Evolutionary conservation across 768 basidiomycete genomes (phyloP).

Genomic region (Mycena polygramma): DNA sequence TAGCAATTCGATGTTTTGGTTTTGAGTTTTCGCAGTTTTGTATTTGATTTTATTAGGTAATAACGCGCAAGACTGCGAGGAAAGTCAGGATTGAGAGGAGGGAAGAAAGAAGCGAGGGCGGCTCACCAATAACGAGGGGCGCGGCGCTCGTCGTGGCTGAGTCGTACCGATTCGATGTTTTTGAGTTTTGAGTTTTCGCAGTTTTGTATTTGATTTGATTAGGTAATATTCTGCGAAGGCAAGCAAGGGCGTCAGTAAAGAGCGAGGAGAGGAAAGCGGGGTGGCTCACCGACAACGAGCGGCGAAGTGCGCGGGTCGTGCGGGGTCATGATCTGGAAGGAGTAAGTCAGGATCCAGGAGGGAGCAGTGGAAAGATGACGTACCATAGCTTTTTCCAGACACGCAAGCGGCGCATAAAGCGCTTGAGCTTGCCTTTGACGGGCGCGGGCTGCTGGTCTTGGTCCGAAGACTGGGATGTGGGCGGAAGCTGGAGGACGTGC

Average conservation of each 20-base stretch:
- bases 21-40: too few species aligned
- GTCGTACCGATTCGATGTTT: too few species aligned
- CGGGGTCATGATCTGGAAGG: not conserved
- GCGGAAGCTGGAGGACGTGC: conserved; percentile 6
- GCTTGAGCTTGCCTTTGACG: conserved; percentile 16
- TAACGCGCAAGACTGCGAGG: too few species aligned
- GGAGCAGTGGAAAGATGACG: not conserved
- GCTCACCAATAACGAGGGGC: too few species aligned
- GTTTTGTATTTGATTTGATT: not conserved
- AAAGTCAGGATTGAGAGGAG: too few species aligned
- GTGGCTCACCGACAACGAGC: not conserved
- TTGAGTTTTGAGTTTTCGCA: too few species aligned
- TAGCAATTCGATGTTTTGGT: too few species aligned
- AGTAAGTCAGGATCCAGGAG: too few species aligned
- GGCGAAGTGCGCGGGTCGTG: too few species aligned
- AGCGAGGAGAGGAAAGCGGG: not conserved
- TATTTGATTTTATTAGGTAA: too few species aligned
- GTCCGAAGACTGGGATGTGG: not conserved
- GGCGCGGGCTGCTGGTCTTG: not conserved
- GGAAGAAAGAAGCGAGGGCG: too few species aligned
- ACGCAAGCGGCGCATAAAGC: conserved; percentile 24
- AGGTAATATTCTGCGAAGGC: not conserved
- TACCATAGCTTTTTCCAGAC: conserved; percentile 25
- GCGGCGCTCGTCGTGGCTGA: too few species aligned
- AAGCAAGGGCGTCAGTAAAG: not conserved